phyloP scores from a whole-genome alignment of 2,329 filamentous ascomycete genomes.

The Botrytis porri region DNA sequence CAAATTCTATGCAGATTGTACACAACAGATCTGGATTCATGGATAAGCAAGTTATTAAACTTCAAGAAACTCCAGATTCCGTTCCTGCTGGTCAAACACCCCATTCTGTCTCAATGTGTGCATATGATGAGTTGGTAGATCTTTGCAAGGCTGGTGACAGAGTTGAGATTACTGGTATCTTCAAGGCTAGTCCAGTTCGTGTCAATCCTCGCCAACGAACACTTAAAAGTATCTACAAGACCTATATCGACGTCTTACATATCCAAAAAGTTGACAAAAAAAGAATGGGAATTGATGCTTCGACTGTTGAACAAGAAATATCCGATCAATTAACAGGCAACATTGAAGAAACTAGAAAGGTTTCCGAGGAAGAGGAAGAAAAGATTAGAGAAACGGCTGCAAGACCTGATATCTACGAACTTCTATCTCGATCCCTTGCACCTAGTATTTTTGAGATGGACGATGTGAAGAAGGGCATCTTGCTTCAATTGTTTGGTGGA shows the following conservation, averaged over 20 bases:
- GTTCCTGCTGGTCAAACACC: constrained; percentile 95
- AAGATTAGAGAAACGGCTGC: constrained; percentile 80
- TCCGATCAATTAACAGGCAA: constrained; percentile 58
- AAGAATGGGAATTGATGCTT: constrained; percentile 84
- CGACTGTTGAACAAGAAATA: constrained; percentile 80
- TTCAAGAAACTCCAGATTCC: constrained; percentile 94
- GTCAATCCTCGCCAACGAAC: constrained; percentile 90
- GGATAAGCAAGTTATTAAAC: constrained; percentile 97
- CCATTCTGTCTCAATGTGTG: constrained; percentile 92
- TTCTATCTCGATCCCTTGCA: constrained; percentile 84
- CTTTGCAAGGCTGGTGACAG: constrained; percentile 97
- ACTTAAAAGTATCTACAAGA: constrained; percentile 96
- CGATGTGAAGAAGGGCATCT: constrained; percentile 96
- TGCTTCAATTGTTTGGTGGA: constrained; percentile 93
- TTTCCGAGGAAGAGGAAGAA: constrained; percentile 81
- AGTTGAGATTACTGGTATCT: constrained; percentile 93
- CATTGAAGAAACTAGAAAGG: constrained; percentile 78
- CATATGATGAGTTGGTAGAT: constrained; percentile 95
- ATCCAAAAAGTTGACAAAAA: constrained; percentile 97
- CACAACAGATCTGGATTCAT: constrained; percentile 94
- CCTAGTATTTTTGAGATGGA: constrained; percentile 98
- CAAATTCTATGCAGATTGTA: constrained; percentile 97
- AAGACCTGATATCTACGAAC: constrained; percentile 85
- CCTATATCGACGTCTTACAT: constrained; percentile 91
- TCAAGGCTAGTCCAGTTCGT: constrained; percentile 89